These are phyloP conservation scores for Debaryomyces udenii DNA, from an alignment of 1,139 yeast species.

Conservation along the genomic window DNA sequence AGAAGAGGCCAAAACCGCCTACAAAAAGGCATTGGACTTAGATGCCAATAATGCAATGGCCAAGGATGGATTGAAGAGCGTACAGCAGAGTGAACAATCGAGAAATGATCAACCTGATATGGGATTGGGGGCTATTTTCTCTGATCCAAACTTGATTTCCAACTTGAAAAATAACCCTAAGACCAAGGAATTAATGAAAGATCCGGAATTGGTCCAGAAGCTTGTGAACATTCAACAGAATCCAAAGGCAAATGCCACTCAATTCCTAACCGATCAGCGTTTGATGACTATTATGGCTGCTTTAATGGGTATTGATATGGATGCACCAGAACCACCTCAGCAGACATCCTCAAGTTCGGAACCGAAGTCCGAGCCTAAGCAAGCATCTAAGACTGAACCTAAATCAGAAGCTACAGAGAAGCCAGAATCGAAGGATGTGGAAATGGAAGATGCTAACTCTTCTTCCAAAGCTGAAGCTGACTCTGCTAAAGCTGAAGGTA, in stretches of 20 bases:
- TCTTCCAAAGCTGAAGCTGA: slow-evolving; percentile 63
- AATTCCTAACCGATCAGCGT: slow-evolving; percentile 76
- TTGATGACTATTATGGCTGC: slow-evolving; percentile 88
- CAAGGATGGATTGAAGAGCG: slow-evolving; percentile 74
- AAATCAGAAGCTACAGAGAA: slow-evolving; percentile 16
- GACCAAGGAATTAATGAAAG: slow-evolving; percentile 84
- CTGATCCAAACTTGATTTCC: slow-evolving; percentile 76
- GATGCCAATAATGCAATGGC: slow-evolving; percentile 89
- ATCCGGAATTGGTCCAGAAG: slow-evolving; percentile 80
- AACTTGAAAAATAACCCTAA: slow-evolving; percentile 83
- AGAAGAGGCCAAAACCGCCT: slow-evolving; percentile 68
- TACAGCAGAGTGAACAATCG: slow-evolving; percentile 57
- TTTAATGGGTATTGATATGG: slow-evolving; percentile 79
- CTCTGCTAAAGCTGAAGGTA: slow-evolving; percentile 82
- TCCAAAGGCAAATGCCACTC: slow-evolving; percentile 72
- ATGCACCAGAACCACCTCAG: slow-evolving; percentile 46
- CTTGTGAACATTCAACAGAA: slow-evolving; percentile 65
- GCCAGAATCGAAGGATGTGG: slow-evolving; percentile 35
- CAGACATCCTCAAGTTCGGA: slow-evolving; percentile 18
- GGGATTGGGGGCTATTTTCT: slow-evolving; percentile 77
- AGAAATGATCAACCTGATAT: slow-evolving; percentile 59
- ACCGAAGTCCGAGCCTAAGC: slow-evolving; percentile 26
- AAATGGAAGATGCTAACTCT: slow-evolving; percentile 33
- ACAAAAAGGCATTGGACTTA: slow-evolving; percentile 78
- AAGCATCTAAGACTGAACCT: slow-evolving; percentile 26